These are phyloP conservation scores for Fusarium paranaense DNA, from an alignment of 2,329 filamentous ascomycete species.

Conservation along the genomic window DNA sequence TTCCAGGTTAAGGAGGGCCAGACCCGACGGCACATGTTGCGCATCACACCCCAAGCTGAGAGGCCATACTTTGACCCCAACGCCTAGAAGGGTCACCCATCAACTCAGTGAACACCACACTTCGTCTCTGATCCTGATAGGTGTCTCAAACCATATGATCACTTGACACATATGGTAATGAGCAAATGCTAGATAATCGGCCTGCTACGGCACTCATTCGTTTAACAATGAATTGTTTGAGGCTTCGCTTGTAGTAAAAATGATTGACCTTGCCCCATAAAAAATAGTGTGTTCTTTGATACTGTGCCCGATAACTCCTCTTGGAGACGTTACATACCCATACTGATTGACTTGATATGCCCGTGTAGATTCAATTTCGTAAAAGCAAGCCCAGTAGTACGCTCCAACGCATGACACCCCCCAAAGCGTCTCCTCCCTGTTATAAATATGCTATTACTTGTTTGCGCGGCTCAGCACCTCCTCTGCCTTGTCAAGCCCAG, in stretches of 20 bases:
- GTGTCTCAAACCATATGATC: too few relatives aligned
- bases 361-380: not conserved
- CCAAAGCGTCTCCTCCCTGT: not conserved
- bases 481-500: not conserved
- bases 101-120: too few relatives aligned
- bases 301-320: too few relatives aligned
- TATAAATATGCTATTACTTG: not conserved
- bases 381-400: not conserved
- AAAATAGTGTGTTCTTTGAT: too few relatives aligned
- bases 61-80: slow-evolving; percentile 16
- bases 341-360: not conserved
- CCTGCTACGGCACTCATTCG: too few relatives aligned
- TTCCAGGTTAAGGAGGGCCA: slow-evolving; percentile 19
- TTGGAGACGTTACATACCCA: too few relatives aligned
- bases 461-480: not conserved
- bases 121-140: too few relatives aligned
- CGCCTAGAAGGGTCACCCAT: not conserved
- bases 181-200: too few relatives aligned
- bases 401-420: not conserved
- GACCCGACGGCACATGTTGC: slow-evolving; percentile 19
- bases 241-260: too few relatives aligned
- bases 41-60: slow-evolving; percentile 17
- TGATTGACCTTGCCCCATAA: too few relatives aligned
- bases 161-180: too few relatives aligned
- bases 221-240: too few relatives aligned